Conservation (phyloP, 768 basidiomycete genomes). For the Phylloporus sp. region DNA sequence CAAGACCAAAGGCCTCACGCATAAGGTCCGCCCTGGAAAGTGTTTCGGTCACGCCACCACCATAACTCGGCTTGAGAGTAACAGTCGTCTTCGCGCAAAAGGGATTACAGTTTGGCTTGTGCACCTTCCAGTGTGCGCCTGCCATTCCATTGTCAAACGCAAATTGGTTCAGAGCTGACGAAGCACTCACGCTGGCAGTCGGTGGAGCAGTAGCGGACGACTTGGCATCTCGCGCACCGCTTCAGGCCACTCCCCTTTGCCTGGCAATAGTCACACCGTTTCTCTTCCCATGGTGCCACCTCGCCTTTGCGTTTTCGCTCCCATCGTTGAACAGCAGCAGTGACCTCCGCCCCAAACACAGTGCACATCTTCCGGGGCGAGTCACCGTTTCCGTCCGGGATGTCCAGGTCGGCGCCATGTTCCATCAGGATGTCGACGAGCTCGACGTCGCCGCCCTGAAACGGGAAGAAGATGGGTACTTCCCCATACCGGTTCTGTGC, state of each 20-base stretch:
- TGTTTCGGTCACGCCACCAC: slow-evolving; percentile 3
- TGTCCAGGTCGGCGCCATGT: slow-evolving; percentile 43
- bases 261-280: slow-evolving; percentile 40
- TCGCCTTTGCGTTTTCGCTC: slow-evolving; percentile 44
- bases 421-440: slow-evolving; percentile 48
- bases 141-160: neutral
- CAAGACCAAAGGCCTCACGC: slow-evolving; percentile 30
- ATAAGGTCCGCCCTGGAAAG: slow-evolving; percentile 29
- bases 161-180: neutral
- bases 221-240: slow-evolving; percentile 42
- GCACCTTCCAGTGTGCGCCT: slow-evolving; percentile 47
- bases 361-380: slow-evolving; percentile 31
- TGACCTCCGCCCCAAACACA: slow-evolving; percentile 40
- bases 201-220: slow-evolving; percentile 49
- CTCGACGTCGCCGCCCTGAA: slow-evolving; percentile 31
- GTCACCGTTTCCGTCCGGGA: slow-evolving; percentile 37
- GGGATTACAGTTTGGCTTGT: slow-evolving; percentile 46
- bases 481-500: slow-evolving; percentile 47
- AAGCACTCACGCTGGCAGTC: slow-evolving; percentile 49
- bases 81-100: slow-evolving; percentile 43
- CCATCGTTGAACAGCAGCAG: slow-evolving; percentile 44
- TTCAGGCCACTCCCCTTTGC: slow-evolving; percentile 32
- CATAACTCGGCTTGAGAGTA: slow-evolving; percentile 45
- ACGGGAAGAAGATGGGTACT: slow-evolving; percentile 36
- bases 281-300: slow-evolving; percentile 40